phyloP scores from a whole-genome alignment of 2,329 filamentous ascomycete species.

The Emydomyces testavorans region DNA sequence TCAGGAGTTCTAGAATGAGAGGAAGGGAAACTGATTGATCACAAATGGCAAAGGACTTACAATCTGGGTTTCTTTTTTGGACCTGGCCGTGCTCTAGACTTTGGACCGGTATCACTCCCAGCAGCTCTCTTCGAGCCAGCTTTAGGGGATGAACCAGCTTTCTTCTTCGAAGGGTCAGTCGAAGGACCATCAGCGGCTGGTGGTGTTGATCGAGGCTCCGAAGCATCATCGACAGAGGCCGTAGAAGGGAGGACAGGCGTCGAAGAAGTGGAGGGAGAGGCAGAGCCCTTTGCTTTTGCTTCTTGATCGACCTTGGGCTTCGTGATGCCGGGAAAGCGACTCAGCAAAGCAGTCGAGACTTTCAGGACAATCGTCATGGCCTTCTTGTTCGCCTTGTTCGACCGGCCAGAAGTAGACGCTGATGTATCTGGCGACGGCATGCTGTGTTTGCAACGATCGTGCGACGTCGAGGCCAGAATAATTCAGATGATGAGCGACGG shows the following conservation, averaged over 20 bases:
- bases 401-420: conserved; percentile 27
- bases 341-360: conserved; percentile 29
- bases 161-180: conserved; percentile 31
- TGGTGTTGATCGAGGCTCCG: conserved; percentile 27
- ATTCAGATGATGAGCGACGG: background rate
- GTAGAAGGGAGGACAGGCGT: conserved; percentile 22
- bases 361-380: conserved; percentile 30
- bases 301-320: conserved; percentile 13
- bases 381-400: conserved; percentile 25
- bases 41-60: no score
- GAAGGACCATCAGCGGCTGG: conserved; percentile 31
- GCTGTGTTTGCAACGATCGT: conserved; percentile 13
- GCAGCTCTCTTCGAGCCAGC: conserved; percentile 49
- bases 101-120: conserved; percentile 50
- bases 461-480: background rate
- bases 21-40: background rate
- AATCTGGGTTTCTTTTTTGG: conserved; percentile 92
- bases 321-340: conserved; percentile 24
- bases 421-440: conserved; percentile 21
- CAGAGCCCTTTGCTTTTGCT: conserved; percentile 23
- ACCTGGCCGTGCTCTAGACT: conserved; percentile 73
- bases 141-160: conserved; percentile 51
- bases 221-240: conserved; percentile 33
- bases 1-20: no score
- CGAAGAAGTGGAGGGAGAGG: conserved; percentile 30